Evolutionary conservation across 805 yeast genomes (phyloP), one percentile per base, ranked within the genome.

Genomic region (Tanozyma kutaoensis): DNA sequence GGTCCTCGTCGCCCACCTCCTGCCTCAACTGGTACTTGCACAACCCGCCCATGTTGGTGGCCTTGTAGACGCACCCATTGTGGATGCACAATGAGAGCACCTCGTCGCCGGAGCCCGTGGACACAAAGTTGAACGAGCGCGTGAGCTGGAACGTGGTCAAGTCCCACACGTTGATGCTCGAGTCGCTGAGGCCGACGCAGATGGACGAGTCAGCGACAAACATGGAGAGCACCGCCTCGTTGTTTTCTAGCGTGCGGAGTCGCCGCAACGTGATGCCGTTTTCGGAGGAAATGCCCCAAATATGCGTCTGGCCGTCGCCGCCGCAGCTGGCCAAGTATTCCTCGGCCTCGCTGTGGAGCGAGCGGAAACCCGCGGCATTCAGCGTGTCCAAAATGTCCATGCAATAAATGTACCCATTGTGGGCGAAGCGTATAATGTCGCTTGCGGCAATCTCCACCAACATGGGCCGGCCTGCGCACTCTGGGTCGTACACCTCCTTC

Each of bases 281-380:
- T 17, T 17, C 10, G 11, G n/a, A 5, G 9, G 9, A 5, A n/a
- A 53, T 29, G 0, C 70, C 67, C 97, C 97, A 88, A 9, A 84
- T 47, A 39, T 81, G 81, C n/a, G 78, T 69, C 7, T 66, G 40
- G 0, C 96, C 97, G 52, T 91, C 97, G 24, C 97, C 97, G 27
- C 95, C 93, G 15, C 93, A 88, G 16, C 55, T 46, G 3, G 52
- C 42, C 27, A 59, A 40, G 12, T 46, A 31, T 6, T 11, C 12
- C 5, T 5, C 21, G 10, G 5, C 5, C 12, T 5, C 21, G 5
- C 9, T 4, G 12, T 11, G 9, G 24, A 43, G 33, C 3, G 14
- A 9, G 17, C 12, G 33, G 19, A 38, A 38, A 8, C 24, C 35
- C 3, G 31, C 33, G n/a, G 43, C 39, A 18, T 35, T 35, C 4